phyloP scores from a whole-genome alignment of 1,284 basidiomycete species.

The Coniferiporia weirii region DNA sequence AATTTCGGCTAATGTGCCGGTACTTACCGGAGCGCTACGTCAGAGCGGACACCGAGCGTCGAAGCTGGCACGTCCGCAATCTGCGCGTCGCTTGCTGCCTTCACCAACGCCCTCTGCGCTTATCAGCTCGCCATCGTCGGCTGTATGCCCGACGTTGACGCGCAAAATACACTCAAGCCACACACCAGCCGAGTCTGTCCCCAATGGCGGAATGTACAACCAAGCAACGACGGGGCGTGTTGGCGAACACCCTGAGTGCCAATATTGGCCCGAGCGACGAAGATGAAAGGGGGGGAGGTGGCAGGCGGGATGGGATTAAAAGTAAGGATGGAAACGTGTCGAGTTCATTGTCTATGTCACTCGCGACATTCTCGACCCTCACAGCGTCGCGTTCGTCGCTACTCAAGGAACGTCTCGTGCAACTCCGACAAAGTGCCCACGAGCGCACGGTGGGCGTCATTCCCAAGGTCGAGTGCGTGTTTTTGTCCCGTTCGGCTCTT shows the following conservation, averaged over 20 bases:
- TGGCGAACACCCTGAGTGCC: neutral
- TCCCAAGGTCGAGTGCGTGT: constrained; percentile 12
- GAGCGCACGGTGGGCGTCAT: constrained; percentile 13
- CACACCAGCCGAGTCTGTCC: neutral
- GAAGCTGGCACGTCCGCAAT: neutral
- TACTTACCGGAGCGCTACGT: neutral
- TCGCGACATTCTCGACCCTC: constrained; percentile 15
- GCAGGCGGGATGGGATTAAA: constrained; percentile 3
- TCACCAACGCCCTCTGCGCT: neutral
- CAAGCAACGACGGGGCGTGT: neutral
- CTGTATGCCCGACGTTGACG: neutral
- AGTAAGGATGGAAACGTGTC: constrained; percentile 1
- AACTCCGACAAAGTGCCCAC: constrained; percentile 13
- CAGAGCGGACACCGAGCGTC: neutral
- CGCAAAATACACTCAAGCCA: neutral
- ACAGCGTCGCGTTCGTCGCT: constrained; percentile 1
- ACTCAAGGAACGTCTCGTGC: constrained; percentile 12
- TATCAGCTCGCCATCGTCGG: neutral
- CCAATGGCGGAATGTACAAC: neutral
- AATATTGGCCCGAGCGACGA: neutral
- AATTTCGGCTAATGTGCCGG: no score
- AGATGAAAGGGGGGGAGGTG: no score
- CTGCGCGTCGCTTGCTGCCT: neutral
- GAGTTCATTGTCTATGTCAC: constrained; percentile 19
- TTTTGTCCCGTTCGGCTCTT: neutral